phyloP scores from a whole-genome alignment of 2,329 filamentous ascomycete genomes.

The Daldinia sp. region DNA sequence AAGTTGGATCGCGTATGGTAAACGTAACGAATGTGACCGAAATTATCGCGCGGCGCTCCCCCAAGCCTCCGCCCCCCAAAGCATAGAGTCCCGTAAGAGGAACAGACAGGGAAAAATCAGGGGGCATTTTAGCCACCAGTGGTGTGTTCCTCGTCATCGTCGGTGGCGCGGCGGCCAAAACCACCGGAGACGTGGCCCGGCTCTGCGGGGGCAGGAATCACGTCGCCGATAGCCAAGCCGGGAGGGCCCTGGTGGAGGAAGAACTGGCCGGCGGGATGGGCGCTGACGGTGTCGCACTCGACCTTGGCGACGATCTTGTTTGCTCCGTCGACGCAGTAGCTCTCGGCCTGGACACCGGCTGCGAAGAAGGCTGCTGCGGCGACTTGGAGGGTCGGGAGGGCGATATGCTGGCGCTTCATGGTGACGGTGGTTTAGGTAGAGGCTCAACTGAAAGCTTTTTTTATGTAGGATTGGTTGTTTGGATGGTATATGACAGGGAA shows the following conservation, averaged over 20 bases:
- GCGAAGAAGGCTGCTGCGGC: slow-evolving; percentile 21
- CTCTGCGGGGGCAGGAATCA: neutral
- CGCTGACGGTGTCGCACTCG: neutral
- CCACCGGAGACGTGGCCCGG: slow-evolving; percentile 6
- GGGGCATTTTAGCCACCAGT: neutral
- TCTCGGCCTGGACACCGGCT: neutral
- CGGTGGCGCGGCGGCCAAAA: slow-evolving; percentile 1
- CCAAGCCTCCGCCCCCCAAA: neutral
- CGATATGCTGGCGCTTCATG: slow-evolving; percentile 22
- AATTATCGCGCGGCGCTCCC: neutral
- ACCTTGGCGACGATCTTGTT: slow-evolving; percentile 6
- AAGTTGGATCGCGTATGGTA: neutral
- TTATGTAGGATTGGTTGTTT: neutral
- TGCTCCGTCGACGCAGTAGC: slow-evolving; percentile 12
- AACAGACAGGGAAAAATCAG: too few species aligned
- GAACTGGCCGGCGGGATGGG: neutral
- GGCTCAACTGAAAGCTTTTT: neutral
- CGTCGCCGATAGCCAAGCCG: neutral
- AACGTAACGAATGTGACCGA: neutral
- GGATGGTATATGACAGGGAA: neutral
- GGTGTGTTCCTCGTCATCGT: neutral
- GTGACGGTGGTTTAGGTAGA: neutral
- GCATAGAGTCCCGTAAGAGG: too few species aligned
- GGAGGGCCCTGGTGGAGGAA: slow-evolving; percentile 11
- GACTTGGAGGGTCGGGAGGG: slow-evolving; percentile 12